Conservation (phyloP, 2,329 filamentous ascomycete genomes). For the Gaeumannomyces sp. region DNA sequence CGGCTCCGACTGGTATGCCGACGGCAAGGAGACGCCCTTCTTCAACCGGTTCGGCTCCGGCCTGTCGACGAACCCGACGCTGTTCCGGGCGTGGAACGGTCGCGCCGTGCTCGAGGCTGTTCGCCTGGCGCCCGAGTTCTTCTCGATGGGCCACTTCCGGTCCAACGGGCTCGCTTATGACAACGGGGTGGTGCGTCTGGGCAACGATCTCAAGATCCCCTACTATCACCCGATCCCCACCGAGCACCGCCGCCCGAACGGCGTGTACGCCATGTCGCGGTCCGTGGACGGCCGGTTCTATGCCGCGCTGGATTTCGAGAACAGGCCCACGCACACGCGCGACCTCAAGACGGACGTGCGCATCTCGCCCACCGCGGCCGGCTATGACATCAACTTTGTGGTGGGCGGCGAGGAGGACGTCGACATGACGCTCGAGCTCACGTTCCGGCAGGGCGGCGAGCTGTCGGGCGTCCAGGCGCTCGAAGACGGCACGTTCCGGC, state of each 20-base stretch:
- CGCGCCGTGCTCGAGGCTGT: constrained; percentile 3
- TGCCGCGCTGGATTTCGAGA: constrained; percentile 5
- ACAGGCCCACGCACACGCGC: constrained; percentile 1
- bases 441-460: constrained; percentile 3
- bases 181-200: background rate
- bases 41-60: constrained; percentile 7
- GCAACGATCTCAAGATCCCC: constrained; percentile 7
- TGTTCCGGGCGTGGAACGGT: constrained; percentile 7
- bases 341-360: constrained; percentile 8
- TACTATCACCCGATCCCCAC: constrained; percentile 7
- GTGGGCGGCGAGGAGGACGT: constrained; percentile 7
- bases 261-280: constrained; percentile 1
- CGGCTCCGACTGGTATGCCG: constrained; percentile 5
- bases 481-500: background rate
- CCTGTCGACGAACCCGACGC: constrained; percentile 7
- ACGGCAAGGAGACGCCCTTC: constrained; percentile 6
- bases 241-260: constrained; percentile 1
- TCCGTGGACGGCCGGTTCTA: constrained; percentile 7
- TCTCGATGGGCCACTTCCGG: constrained; percentile 9
- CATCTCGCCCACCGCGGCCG: constrained; percentile 1
- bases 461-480: background rate
- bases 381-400: constrained; percentile 5
- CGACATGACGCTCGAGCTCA: constrained; percentile 2
- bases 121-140: constrained; percentile 5
- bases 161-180: constrained; percentile 3